These are phyloP conservation scores for Colletotrichum sp. DNA, from an alignment of 2,329 filamentous ascomycete species.

Conservation along the genomic window DNA sequence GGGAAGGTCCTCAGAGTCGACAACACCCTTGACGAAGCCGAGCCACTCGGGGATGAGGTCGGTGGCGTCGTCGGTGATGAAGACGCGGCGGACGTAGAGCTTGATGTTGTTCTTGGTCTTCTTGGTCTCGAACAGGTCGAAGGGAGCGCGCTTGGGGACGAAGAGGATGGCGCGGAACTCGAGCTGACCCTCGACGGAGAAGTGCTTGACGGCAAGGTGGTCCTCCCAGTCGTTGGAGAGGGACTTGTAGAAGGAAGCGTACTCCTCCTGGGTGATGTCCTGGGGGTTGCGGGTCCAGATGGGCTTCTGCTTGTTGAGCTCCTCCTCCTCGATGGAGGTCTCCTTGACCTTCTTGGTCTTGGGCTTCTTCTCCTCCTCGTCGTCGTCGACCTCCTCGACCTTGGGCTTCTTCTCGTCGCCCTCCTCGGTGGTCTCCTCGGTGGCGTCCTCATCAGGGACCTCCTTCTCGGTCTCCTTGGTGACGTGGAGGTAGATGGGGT, in stretches of 20 bases:
- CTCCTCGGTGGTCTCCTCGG: slow-evolving; percentile 67
- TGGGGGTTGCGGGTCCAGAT: slow-evolving; percentile 99
- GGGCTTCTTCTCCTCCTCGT: slow-evolving; percentile 89
- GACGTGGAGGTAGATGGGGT: slow-evolving; percentile 99
- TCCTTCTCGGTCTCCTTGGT: slow-evolving; percentile 99
- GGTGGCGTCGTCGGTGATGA: slow-evolving; percentile 99
- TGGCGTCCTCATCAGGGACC: slow-evolving; percentile 91
- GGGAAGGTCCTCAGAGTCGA: slow-evolving; percentile 99
- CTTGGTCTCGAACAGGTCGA: slow-evolving; percentile 99
- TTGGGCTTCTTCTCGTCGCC: slow-evolving; percentile 93
- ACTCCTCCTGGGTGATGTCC: slow-evolving; percentile 96
- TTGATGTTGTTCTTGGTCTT: slow-evolving; percentile 99
- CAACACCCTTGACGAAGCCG: slow-evolving; percentile 99
- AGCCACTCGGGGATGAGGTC: slow-evolving; percentile 99
- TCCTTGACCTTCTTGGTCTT: slow-evolving; percentile 99
- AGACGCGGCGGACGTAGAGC: slow-evolving; percentile 99
- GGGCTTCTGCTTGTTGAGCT: slow-evolving; percentile 99
- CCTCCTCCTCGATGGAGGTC: slow-evolving; percentile 97
- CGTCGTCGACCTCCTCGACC: slow-evolving; percentile 90
- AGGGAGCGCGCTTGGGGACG: slow-evolving; percentile 98
- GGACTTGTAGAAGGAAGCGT: slow-evolving; percentile 99
- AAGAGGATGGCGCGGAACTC: slow-evolving; percentile 99
- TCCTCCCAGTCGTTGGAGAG: slow-evolving; percentile 99
- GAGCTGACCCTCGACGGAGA: slow-evolving; percentile 99
- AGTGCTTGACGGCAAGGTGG: slow-evolving; percentile 99